Conservation (phyloP, 352 stramenopile species). For the Ochromonadaceae sp. region DNA sequence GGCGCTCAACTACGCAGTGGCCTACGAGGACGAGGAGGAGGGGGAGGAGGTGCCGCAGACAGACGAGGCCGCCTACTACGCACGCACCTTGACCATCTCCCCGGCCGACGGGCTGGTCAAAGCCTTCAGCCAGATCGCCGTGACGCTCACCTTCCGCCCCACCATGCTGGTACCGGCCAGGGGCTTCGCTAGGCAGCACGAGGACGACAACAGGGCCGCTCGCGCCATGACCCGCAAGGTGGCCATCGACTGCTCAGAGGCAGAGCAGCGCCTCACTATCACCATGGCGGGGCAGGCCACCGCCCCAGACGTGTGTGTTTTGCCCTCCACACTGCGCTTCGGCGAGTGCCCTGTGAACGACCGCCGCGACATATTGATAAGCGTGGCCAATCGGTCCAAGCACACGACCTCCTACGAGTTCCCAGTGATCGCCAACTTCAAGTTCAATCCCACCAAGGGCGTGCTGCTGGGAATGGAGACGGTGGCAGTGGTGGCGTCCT, state of each 20-base stretch:
- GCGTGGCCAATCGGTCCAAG: conserved; percentile 65
- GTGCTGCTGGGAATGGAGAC: conserved; percentile 60
- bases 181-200: neutral
- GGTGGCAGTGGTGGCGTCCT: conserved; percentile 66
- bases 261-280: conserved; percentile 21
- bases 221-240: conserved; percentile 7
- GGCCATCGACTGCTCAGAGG: conserved; percentile 21
- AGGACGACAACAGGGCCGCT: neutral
- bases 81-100: neutral
- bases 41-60: neutral
- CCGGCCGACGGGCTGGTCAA: conserved; percentile 9
- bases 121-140: neutral
- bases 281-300: conserved; percentile 15
- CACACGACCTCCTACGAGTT: conserved; percentile 47
- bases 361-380: conserved; percentile 56
- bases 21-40: conserved; percentile 12
- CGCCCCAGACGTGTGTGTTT: conserved; percentile 12
- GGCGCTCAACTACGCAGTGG: conserved; percentile 21
- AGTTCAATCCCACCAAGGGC: conserved; percentile 42
- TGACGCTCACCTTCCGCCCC: conserved; percentile 15
- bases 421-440: conserved; percentile 53
- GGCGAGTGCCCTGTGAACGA: conserved; percentile 56
- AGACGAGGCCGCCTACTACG: conserved; percentile 14
- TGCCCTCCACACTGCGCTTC: conserved; percentile 43
- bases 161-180: neutral